Evolutionary conservation across 163 green algal genomes (phyloP).

Genomic region (Coccomyxa subellipsoidea): DNA sequence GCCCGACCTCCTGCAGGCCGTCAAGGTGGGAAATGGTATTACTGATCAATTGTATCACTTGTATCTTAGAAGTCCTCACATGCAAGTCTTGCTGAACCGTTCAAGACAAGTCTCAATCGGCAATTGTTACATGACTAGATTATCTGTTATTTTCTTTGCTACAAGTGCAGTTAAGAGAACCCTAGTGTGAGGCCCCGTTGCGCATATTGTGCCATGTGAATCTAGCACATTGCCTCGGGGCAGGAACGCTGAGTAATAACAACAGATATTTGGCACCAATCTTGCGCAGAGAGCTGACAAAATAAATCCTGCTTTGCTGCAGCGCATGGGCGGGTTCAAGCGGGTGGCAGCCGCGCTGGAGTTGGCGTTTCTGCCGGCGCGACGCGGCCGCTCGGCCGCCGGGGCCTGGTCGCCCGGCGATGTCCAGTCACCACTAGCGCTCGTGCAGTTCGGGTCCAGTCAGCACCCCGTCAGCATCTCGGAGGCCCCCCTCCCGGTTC

Average conservation of each 20-base stretch:
- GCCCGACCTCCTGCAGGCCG: conserved; percentile 18
- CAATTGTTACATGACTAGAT: no score
- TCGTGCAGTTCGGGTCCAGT: conserved; percentile 1
- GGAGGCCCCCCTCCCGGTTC: not conserved
- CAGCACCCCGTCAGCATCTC: not conserved
- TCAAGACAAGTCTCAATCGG: no score
- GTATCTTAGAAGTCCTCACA: not conserved
- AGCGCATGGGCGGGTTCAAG: conserved; percentile 16
- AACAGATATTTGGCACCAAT: no score
- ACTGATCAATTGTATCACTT: no score
- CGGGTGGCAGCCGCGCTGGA: conserved; percentile 6
- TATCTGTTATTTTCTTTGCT: no score
- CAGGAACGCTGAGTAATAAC: no score
- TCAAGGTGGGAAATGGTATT: conserved; percentile 25
- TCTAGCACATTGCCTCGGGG: no score
- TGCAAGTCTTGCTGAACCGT: no score
- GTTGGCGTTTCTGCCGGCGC: not conserved
- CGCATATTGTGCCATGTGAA: no score
- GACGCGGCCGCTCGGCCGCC: not conserved
- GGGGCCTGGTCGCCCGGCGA: not conserved
- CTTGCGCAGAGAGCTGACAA: no score
- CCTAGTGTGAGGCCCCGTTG: no score
- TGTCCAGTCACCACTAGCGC: not conserved
- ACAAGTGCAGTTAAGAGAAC: no score
- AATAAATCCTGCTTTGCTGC: not conserved